phyloP scores from a whole-genome alignment of 208 protist genomes.

The Herpetomonas tarakana region DNA sequence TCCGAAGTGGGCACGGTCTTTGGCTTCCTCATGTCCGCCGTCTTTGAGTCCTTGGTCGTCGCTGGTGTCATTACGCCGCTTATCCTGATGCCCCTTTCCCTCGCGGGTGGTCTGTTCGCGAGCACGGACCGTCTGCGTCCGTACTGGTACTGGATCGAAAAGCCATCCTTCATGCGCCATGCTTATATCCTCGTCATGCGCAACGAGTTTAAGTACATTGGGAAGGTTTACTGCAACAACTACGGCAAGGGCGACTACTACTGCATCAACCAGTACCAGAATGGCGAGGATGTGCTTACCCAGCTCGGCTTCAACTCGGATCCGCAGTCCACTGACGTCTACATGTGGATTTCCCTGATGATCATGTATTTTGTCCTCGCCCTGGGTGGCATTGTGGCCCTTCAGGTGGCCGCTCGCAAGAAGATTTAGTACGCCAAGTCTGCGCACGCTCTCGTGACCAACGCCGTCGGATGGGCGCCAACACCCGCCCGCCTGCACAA shows the following conservation, averaged over 20 bases:
- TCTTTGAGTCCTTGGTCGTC: slow-evolving; percentile 25
- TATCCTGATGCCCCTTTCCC: slow-evolving; percentile 53
- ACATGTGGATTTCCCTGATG: slow-evolving; percentile 64
- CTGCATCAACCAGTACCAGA: slow-evolving; percentile 41
- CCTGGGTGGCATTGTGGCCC: slow-evolving; percentile 27
- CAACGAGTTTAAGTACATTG: slow-evolving; percentile 62
- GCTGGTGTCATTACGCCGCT: slow-evolving; percentile 48
- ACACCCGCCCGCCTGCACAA: too few relatives aligned
- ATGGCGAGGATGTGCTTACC: slow-evolving; percentile 46
- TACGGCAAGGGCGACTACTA: slow-evolving; percentile 34
- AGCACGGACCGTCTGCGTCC: slow-evolving; percentile 57
- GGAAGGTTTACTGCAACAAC: slow-evolving; percentile 49
- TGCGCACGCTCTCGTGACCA: too few relatives aligned
- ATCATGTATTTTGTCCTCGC: slow-evolving; percentile 49
- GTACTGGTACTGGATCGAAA: slow-evolving; percentile 84
- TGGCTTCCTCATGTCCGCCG: slow-evolving; percentile 58
- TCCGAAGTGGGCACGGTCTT: slow-evolving; percentile 44
- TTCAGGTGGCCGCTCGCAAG: slow-evolving; percentile 27
- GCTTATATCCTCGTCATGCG: slow-evolving; percentile 54
- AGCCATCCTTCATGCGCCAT: slow-evolving; percentile 68
- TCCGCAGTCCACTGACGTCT: slow-evolving; percentile 34
- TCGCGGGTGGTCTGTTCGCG: slow-evolving; percentile 65
- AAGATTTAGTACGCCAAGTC: slow-evolving; percentile 19
- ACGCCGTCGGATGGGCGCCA: too few relatives aligned
- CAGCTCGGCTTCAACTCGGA: slow-evolving; percentile 52